phyloP scores from a whole-genome alignment of 805 yeast genomes.

The Yamadazyma phyllophila region DNA sequence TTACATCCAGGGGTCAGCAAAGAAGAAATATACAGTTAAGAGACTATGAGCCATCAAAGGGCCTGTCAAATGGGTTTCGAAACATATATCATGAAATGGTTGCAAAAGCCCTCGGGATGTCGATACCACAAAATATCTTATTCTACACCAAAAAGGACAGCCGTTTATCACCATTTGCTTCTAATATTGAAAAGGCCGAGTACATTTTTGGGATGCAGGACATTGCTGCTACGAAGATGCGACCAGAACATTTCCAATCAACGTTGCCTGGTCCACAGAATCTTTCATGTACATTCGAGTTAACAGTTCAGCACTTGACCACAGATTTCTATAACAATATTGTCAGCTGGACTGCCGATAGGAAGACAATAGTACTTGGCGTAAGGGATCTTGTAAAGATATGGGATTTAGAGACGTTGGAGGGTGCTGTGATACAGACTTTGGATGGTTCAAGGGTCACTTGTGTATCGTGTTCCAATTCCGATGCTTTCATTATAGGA shows the following conservation, averaged over 20 bases:
- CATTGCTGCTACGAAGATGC: neutral
- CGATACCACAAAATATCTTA: neutral
- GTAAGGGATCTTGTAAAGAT: constrained; percentile 24
- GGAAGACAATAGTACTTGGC: constrained; percentile 56
- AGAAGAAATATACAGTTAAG: neutral
- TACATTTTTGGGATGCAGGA: neutral
- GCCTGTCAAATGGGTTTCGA: neutral
- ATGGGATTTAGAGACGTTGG: neutral
- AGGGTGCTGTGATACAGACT: neutral
- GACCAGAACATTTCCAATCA: no score
- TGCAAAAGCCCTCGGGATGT: neutral
- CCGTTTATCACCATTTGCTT: neutral
- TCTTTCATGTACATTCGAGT: neutral
- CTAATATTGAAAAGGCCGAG: neutral
- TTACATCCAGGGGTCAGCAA: neutral
- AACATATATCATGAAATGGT: neutral
- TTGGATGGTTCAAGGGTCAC: constrained; percentile 42
- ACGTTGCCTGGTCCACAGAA: no score
- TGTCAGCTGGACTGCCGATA: constrained; percentile 68
- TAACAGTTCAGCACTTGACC: constrained; percentile 1
- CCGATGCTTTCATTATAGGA: constrained; percentile 51
- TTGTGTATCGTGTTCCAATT: constrained; percentile 54
- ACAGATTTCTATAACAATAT: constrained; percentile 79
- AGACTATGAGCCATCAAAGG: neutral
- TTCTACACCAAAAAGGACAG: neutral